These are phyloP conservation scores for Linum tenue DNA, from an alignment of 345 rosid genomes.

Conservation along the genomic window DNA sequence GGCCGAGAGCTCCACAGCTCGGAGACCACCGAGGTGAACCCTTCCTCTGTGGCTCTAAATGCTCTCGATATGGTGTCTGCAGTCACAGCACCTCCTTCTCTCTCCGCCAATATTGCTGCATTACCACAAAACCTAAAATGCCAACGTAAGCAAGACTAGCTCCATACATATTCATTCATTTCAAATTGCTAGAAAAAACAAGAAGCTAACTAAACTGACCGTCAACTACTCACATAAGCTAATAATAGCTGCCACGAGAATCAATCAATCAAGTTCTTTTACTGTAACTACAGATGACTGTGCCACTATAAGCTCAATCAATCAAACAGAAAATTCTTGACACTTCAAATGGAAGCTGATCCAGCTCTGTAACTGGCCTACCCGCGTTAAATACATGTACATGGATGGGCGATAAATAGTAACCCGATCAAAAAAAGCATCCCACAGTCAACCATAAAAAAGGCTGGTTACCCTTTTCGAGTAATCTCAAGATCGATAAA, in stretches of 20 bases:
- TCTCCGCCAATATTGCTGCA: slow-evolving; percentile 75
- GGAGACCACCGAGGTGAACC: slow-evolving; percentile 63
- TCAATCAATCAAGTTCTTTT: background rate
- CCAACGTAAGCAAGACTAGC: slow-evolving; percentile 35
- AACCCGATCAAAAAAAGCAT: background rate
- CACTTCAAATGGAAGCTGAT: no score
- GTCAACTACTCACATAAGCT: background rate
- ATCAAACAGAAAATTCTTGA: no score
- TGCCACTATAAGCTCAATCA: no score
- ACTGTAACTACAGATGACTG: no score
- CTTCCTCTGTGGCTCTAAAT: slow-evolving; percentile 64
- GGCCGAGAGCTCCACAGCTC: slow-evolving; percentile 56
- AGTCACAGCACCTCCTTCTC: slow-evolving; percentile 51
- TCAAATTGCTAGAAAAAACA: background rate
- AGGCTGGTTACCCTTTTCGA: no score
- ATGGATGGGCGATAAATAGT: slow-evolving; percentile 10
- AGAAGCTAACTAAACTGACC: background rate
- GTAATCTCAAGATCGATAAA: no score
- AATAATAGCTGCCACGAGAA: background rate
- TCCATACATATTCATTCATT: background rate
- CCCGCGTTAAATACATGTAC: slow-evolving; percentile 15
- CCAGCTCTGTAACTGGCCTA: no score
- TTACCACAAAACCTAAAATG: slow-evolving; percentile 66
- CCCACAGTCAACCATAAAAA: background rate
- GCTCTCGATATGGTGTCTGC: slow-evolving; percentile 63